Percentiles rank a stretch among this genome's conserved stretches.
Conservation (phyloP, 192 early-diverging fungal species). For the Gonapodya sp. region DNA sequence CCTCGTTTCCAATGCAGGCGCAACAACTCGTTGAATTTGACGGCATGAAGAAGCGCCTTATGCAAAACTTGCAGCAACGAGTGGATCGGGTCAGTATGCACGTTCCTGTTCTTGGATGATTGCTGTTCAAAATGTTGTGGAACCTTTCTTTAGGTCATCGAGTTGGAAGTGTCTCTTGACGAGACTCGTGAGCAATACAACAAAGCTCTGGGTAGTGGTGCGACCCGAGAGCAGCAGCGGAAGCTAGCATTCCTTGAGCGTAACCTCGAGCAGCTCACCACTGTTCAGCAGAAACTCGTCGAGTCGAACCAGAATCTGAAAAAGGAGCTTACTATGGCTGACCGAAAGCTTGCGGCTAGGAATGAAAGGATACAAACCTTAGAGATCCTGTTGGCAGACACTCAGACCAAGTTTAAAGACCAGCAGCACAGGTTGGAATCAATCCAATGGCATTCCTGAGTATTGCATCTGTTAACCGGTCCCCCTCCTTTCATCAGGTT, state of each 20-base stretch:
- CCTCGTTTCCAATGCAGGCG: constrained; percentile 14
- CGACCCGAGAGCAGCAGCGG: constrained; percentile 80
- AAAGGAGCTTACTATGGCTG: constrained; percentile 81
- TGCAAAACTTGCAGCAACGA: constrained; percentile 94
- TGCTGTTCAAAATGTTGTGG: no score
- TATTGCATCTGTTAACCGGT: constrained; percentile 17
- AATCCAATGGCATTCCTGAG: constrained; percentile 47
- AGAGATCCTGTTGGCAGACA: constrained; percentile 72
- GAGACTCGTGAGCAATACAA: constrained; percentile 92
- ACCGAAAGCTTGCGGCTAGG: constrained; percentile 82
- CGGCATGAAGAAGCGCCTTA: constrained; percentile 95
- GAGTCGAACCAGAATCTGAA: constrained; percentile 93
- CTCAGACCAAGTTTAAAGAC: constrained; percentile 67
- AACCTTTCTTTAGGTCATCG: constrained; percentile 96
- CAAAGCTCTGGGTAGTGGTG: constrained; percentile 69
- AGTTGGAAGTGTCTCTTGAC: constrained; percentile 94
- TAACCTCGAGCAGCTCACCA: constrained; percentile 91
- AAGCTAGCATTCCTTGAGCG: constrained; percentile 97
- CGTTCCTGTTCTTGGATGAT: no score
- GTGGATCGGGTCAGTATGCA: constrained; percentile 55
- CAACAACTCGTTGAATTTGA: constrained; percentile 90
- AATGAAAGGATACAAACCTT: constrained; percentile 91
- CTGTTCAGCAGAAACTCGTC: constrained; percentile 88
- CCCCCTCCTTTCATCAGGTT: constrained; percentile 40
- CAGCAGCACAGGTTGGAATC: constrained; percentile 67